Percentiles rank a stretch among this genome's conserved stretches.
These are phyloP conservation scores for Suillus alpinus DNA, from an alignment of 768 basidiomycete genomes.

Conservation along the genomic window DNA sequence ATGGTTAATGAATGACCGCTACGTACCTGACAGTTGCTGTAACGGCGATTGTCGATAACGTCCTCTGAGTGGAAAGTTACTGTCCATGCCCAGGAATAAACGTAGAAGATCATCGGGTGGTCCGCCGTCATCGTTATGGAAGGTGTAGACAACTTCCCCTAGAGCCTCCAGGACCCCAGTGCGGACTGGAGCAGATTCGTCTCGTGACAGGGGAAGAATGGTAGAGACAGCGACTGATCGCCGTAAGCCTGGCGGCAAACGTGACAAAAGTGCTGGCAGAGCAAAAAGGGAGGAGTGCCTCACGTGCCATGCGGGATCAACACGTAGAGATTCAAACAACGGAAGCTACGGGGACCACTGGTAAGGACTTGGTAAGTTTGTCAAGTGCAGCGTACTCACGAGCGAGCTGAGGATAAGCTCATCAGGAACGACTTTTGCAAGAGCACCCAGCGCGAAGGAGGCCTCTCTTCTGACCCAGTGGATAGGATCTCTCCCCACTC, in stretches of 20 bases:
- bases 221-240: constrained; percentile 65
- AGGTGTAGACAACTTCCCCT: constrained; percentile 86
- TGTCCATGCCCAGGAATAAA: constrained; percentile 68
- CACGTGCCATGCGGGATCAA: constrained; percentile 77
- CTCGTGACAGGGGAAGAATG: constrained; percentile 57
- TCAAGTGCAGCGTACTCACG: constrained; percentile 38
- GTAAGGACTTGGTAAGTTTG: not conserved
- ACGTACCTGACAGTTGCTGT: constrained; percentile 18
- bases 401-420: constrained; percentile 64
- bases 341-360: constrained; percentile 56
- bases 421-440: constrained; percentile 83
- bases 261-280: constrained; percentile 73
- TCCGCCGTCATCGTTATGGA: constrained; percentile 56
- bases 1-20: not conserved
- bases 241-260: constrained; percentile 57
- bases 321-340: constrained; percentile 66
- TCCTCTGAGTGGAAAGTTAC: constrained; percentile 39
- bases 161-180: constrained; percentile 81
- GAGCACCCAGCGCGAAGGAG: constrained; percentile 81
- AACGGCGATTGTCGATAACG: constrained; percentile 24
- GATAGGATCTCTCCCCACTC: constrained; percentile 60
- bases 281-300: constrained; percentile 86
- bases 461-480: constrained; percentile 86
- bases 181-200: constrained; percentile 67
- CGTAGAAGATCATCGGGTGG: constrained; percentile 74